These are phyloP conservation scores for Capsicum pubescens DNA, from an alignment of 257 asterid species.

Conservation along the genomic window DNA sequence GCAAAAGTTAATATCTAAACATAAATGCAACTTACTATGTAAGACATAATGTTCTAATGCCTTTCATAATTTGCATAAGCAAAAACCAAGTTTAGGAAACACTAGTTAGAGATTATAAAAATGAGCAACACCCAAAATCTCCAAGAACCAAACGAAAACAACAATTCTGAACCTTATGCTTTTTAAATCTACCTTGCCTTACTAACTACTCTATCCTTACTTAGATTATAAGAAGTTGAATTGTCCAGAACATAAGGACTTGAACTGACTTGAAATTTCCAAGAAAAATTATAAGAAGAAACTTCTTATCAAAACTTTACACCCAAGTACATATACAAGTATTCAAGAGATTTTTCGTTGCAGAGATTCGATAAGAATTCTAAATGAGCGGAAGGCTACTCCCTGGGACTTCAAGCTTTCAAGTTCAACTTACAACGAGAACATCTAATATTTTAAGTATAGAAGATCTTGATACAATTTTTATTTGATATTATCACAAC, in stretches of 20 bases:
- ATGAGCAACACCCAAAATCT: neutral
- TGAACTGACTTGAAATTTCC: too few species aligned
- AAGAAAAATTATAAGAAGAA: neutral
- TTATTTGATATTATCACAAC: neutral
- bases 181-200: too few species aligned
- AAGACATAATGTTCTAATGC: neutral
- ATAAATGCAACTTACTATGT: conserved; percentile 5
- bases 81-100: neutral
- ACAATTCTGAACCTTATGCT: neutral
- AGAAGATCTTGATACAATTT: neutral
- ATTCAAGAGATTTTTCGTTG: neutral
- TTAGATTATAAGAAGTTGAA: neutral
- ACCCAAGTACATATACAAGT: neutral
- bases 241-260: too few species aligned
- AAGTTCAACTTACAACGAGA: neutral
- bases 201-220: neutral
- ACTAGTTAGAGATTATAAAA: neutral
- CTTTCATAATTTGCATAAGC: neutral
- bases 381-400: neutral
- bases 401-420: neutral
- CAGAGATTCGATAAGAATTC: neutral
- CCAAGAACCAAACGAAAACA: neutral
- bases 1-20: conserved; percentile 15
- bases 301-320: neutral
- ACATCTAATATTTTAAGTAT: neutral